Percentiles rank a stretch among this genome's conserved stretches.
Conservation (phyloP, 2,329 filamentous ascomycete genomes). For the Westerdykella ornata region DNA sequence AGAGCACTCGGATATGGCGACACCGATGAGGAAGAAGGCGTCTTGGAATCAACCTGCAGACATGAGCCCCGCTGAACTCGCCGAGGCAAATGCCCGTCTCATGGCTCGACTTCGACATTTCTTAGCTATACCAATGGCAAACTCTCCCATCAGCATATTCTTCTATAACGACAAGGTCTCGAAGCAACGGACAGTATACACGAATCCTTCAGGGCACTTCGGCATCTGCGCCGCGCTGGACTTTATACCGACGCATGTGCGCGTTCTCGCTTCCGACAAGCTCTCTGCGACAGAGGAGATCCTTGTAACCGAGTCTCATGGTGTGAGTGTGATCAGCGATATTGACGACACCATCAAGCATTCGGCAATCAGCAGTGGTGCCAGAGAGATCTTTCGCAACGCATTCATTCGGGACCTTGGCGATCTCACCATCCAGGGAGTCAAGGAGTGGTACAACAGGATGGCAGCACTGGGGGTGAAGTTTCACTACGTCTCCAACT, state of each 20-base stretch:
- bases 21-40: conserved; percentile 42
- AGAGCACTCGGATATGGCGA: conserved; percentile 20
- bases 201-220: conserved; percentile 87
- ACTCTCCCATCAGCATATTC: conserved; percentile 79
- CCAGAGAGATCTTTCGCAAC: conserved; percentile 92
- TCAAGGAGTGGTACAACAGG: conserved; percentile 78
- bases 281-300: conserved; percentile 76
- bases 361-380: conserved; percentile 79
- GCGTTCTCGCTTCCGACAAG: conserved; percentile 77
- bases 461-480: conserved; percentile 75
- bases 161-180: conserved; percentile 86
- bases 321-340: conserved; percentile 91
- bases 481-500: conserved; percentile 98
- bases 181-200: conserved; percentile 75
- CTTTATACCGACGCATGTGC: conserved; percentile 83
- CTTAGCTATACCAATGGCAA: conserved; percentile 72
- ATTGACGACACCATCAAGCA: conserved; percentile 97
- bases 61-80: conserved; percentile 69
- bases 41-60: conserved; percentile 51
- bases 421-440: conserved; percentile 78
- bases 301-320: conserved; percentile 65
- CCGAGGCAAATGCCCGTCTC: conserved; percentile 74
- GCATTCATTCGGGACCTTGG: conserved; percentile 82
- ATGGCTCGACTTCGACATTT: conserved; percentile 86
- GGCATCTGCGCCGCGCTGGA: conserved; percentile 70